A percentile compares a stretch with the other conserved stretches of the same genome.
phyloP scores from a whole-genome alignment of 257 asterid species.

The Dorcoceras hygrometricum region DNA sequence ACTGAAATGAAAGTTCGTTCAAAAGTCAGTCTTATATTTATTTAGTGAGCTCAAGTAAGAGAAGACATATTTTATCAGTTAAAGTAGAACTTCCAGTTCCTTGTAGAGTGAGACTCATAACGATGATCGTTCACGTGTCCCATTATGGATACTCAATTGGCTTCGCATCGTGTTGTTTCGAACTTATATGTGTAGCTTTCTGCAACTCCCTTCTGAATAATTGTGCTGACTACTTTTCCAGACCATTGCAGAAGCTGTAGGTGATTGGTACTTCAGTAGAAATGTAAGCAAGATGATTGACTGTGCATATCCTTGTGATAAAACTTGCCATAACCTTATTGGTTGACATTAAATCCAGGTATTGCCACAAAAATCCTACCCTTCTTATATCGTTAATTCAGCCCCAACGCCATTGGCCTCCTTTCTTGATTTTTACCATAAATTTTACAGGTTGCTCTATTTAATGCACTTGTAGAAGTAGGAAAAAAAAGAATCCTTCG shows the following conservation, averaged over 20 bases:
- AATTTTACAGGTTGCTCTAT: slow-evolving; percentile 17
- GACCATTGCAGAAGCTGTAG: slow-evolving; percentile 89
- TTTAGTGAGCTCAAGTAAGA: not conserved
- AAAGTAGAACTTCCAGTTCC: not conserved
- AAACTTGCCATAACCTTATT: slow-evolving; percentile 60
- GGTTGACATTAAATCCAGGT: slow-evolving; percentile 29
- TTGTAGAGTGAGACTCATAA: not conserved
- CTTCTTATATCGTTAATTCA: not conserved
- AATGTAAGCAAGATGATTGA: slow-evolving; percentile 63
- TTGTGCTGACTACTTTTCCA: slow-evolving; percentile 27
- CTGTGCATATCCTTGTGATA: slow-evolving; percentile 89
- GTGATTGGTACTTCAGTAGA: slow-evolving; percentile 94
- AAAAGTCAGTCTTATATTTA: not conserved
- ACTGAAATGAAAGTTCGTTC: not conserved
- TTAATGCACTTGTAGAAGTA: slow-evolving; percentile 15
- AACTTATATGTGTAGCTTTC: too few species aligned
- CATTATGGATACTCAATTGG: not conserved
- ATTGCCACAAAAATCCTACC: not conserved
- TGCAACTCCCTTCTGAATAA: not conserved
- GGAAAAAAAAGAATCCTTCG: slow-evolving; percentile 26
- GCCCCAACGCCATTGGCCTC: not conserved
- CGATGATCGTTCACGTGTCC: not conserved
- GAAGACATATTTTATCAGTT: too few species aligned
- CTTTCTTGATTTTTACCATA: not conserved
- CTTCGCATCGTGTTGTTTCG: not conserved